Conservation (phyloP, 345 rosid genomes). For the Populus nigra region DNA sequence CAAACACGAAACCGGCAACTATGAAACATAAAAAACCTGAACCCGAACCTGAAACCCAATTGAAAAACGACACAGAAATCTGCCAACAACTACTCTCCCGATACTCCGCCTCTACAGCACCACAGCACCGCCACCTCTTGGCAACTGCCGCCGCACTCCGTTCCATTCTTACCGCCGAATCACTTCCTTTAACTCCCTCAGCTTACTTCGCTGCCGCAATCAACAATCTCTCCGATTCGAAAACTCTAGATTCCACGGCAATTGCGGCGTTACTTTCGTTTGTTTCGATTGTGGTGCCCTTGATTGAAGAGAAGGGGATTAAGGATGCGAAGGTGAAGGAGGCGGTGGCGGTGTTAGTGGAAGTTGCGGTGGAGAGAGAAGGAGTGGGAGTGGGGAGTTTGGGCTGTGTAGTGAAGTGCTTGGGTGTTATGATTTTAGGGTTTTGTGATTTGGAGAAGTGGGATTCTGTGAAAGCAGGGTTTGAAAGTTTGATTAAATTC, state of each 20-base stretch:
- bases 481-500: conserved; percentile 58
- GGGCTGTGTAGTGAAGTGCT: conserved; percentile 72
- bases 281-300: conserved; percentile 53
- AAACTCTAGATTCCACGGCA: conserved; percentile 48
- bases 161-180: conserved; percentile 68
- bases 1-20: neutral
- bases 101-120: conserved; percentile 73
- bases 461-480: conserved; percentile 53
- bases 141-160: conserved; percentile 90
- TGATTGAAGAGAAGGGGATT: conserved; percentile 50
- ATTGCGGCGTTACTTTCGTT: conserved; percentile 67
- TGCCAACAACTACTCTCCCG: conserved; percentile 90
- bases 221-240: conserved; percentile 29
- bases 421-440: conserved; percentile 56
- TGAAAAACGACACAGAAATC: conserved; percentile 53
- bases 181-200: conserved; percentile 51
- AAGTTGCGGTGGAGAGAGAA: conserved; percentile 37
- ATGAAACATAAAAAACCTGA: neutral
- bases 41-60: conserved; percentile 1
- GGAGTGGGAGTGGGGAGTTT: conserved; percentile 57
- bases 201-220: conserved; percentile 85
- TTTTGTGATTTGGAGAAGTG: conserved; percentile 70
- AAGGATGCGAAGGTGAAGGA: conserved; percentile 54
- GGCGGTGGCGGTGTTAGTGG: conserved; percentile 59
- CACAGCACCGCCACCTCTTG: conserved; percentile 83